Conservation (phyloP, 75 land plant genomes). For the Picea sitchensis region DNA sequence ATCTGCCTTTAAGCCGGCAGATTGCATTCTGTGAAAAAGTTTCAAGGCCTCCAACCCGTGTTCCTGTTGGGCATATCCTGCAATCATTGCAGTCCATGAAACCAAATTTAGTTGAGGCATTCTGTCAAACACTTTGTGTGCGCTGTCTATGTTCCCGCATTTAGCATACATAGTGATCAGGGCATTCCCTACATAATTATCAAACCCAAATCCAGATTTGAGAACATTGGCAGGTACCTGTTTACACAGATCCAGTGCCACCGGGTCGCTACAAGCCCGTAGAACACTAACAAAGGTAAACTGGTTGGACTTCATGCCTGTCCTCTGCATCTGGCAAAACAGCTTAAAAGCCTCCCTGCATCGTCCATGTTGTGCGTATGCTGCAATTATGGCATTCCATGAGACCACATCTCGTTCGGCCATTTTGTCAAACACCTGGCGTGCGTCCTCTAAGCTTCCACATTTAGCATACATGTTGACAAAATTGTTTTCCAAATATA, state of each 20-base stretch:
- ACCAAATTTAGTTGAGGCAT: slow-evolving; percentile 41
- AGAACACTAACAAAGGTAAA: slow-evolving; percentile 55
- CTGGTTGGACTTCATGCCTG: slow-evolving; percentile 34
- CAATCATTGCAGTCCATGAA: slow-evolving; percentile 51
- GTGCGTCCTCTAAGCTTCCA: slow-evolving; percentile 22
- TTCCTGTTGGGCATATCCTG: slow-evolving; percentile 33
- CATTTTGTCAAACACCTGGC: slow-evolving; percentile 34
- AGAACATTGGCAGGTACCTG: slow-evolving; percentile 36
- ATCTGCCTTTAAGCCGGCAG: slow-evolving; percentile 44
- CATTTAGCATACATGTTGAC: slow-evolving; percentile 24
- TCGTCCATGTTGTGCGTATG: slow-evolving; percentile 20
- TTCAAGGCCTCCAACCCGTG: slow-evolving; percentile 37
- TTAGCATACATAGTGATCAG: slow-evolving; percentile 52
- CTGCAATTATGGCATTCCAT: slow-evolving; percentile 51
- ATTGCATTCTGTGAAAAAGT: slow-evolving; percentile 41
- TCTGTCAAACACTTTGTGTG: slow-evolving; percentile 22
- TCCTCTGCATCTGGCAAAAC: slow-evolving; percentile 30
- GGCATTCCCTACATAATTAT: slow-evolving; percentile 42
- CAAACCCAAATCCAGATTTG: slow-evolving; percentile 46
- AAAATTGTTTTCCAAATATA: slow-evolving; percentile 36
- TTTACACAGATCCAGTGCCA: slow-evolving; percentile 20
- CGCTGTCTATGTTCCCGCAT: slow-evolving; percentile 23
- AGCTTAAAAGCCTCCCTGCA: slow-evolving; percentile 28
- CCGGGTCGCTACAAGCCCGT: slow-evolving; percentile 34
- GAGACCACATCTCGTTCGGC: slow-evolving; percentile 45